These are phyloP conservation scores for Nemania serpens DNA, from an alignment of 2,329 filamentous ascomycete species.

Conservation along the genomic window DNA sequence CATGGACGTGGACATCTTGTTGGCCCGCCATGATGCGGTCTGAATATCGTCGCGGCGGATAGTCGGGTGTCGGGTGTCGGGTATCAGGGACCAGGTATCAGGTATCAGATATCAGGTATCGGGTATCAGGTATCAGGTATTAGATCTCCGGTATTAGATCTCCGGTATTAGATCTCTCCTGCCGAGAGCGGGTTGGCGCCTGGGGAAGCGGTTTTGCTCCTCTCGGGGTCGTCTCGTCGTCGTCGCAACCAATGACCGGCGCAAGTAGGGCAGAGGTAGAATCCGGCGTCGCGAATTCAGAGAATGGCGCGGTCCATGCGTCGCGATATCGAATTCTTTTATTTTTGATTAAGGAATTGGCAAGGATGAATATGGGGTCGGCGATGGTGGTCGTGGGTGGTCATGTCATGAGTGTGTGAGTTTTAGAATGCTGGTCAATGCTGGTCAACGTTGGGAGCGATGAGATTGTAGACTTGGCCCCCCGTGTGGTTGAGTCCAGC, in stretches of 20 bases:
- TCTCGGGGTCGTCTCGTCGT: not conserved
- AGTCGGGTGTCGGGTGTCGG: not conserved
- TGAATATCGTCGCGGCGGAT: conserved; percentile 18
- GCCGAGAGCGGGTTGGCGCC: conserved; percentile 8
- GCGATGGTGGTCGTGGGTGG: conserved; percentile 1
- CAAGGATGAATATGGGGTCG: not conserved
- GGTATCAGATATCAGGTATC: too few species aligned
- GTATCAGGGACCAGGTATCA: too few species aligned
- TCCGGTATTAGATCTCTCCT: too few species aligned
- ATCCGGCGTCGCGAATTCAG: conserved; percentile 2
- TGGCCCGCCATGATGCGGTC: conserved; percentile 38
- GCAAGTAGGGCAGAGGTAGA: not conserved
- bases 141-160: too few species aligned
- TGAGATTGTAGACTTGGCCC: not conserved
- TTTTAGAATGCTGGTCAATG: not conserved
- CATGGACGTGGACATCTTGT: too few species aligned
- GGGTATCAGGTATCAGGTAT: not conserved
- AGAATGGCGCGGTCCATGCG: not conserved
- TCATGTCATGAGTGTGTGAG: too few species aligned
- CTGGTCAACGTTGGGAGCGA: not conserved
- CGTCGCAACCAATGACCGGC: conserved; percentile 17
- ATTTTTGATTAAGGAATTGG: not conserved
- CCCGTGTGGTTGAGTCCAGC: conserved; percentile 12
- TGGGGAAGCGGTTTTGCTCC: conserved; percentile 10
- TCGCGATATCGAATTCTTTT: not conserved